These are phyloP conservation scores for Musa acuminata DNA, from an alignment of 176 grass and related monocot genomes.

Conservation along the genomic window DNA sequence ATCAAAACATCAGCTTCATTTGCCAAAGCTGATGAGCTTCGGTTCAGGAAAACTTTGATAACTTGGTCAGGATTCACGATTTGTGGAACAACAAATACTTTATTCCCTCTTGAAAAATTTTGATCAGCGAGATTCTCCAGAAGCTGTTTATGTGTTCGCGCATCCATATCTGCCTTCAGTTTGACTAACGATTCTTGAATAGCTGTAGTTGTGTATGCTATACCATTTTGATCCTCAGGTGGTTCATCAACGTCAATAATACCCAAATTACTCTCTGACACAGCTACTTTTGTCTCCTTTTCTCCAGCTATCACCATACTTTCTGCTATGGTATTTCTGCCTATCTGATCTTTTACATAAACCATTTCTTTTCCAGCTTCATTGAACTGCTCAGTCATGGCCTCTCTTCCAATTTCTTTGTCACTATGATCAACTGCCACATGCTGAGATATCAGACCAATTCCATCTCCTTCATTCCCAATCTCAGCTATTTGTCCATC, in stretches of 20 bases:
- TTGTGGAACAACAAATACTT: slow-evolving; percentile 62
- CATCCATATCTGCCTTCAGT: slow-evolving; percentile 30
- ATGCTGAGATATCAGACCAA: slow-evolving; percentile 12
- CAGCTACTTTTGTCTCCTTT: neutral
- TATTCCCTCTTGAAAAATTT: slow-evolving; percentile 43
- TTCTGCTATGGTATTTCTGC: slow-evolving; percentile 1
- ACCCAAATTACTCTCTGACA: neutral
- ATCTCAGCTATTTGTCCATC: slow-evolving; percentile 33
- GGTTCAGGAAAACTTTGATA: slow-evolving; percentile 68
- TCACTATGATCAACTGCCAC: neutral
- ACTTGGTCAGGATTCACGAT: slow-evolving; percentile 35
- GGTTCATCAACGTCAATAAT: neutral
- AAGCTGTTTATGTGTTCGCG: slow-evolving; percentile 27
- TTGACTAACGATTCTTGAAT: slow-evolving; percentile 5
- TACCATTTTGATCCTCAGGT: neutral
- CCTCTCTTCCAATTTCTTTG: neutral
- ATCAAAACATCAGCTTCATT: slow-evolving; percentile 48
- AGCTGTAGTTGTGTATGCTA: neutral
- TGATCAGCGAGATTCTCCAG: slow-evolving; percentile 57
- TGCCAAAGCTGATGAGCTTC: slow-evolving; percentile 48
- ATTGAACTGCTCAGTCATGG: neutral
- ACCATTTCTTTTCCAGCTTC: slow-evolving; percentile 15
- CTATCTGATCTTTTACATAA: slow-evolving; percentile 11
- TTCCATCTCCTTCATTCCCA: slow-evolving; percentile 30
- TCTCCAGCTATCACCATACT: neutral